Conservation (phyloP, 306 rosid species). For the Arachis hypogaea region DNA sequence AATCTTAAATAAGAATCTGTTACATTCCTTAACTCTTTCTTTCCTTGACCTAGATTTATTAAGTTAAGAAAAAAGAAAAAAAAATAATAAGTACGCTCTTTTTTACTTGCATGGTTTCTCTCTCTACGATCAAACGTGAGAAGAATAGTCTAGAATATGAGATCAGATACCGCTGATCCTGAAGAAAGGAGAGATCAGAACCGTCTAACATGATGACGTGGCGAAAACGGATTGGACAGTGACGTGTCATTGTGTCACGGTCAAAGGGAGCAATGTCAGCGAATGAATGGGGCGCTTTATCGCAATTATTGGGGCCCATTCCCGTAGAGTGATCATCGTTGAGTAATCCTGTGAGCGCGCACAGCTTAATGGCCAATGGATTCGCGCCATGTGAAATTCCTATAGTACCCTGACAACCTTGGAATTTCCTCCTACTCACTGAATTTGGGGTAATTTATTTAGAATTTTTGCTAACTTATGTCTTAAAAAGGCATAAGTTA, state of each 20-base stretch:
- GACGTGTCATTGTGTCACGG: conserved; percentile 48
- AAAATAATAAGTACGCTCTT: no score
- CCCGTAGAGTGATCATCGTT: not conserved
- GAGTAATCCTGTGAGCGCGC: not conserved
- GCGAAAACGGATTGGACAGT: conserved; percentile 57
- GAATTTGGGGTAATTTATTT: no score
- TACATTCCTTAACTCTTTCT: no score
- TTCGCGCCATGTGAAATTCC: not conserved
- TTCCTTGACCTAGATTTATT: no score
- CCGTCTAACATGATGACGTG: conserved; percentile 60
- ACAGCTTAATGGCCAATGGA: not conserved
- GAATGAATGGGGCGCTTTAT: conserved; percentile 22
- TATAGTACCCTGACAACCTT: not conserved
- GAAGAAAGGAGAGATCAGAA: conserved; percentile 5
- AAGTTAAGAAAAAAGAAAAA: no score
- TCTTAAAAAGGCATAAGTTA: no score
- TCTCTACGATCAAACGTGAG: conserved; percentile 23
- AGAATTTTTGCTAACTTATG: no score
- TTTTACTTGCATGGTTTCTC: no score
- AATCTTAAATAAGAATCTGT: no score
- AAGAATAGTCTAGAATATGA: conserved; percentile 66
- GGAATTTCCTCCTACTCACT: no score
- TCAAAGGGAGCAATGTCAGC: conserved; percentile 23
- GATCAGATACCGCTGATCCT: conserved; percentile 47
- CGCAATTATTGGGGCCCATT: not conserved